Evolutionary conservation across 2,329 filamentous ascomycete species (phyloP), one percentile per base, ranked within the genome.

Genomic region (Purpureocillium takamizusanense): DNA sequence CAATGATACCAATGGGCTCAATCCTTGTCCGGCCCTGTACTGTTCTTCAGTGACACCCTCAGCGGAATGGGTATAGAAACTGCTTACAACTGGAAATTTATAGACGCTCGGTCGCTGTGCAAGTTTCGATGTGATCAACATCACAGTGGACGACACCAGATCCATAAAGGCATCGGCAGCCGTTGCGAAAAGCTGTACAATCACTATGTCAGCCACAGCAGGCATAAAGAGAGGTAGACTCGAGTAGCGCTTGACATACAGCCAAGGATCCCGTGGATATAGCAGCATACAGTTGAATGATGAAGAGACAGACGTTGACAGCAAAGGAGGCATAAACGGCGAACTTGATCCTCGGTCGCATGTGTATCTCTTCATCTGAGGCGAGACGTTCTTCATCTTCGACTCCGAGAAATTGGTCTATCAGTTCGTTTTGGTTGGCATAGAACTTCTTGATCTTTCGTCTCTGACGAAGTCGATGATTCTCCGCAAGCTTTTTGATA

Each of bases 121-220:
- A 57, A 81, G 55, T 18, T 66, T 68, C 4, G 74, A 76, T 1
- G 76, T 81, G 42, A 73, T 59, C 43, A 78, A 67, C 67, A 81
- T 78, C 35, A 81, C 75, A 31, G 71, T 66, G 1, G 77, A 81
- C 25, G 74, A 80, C 10, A 81, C 72, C 29, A 81, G 68, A 50
- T 81, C 76, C 70, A 81, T 74, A 54, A 78, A 78, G 5, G 76
- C 76, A 59, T 81, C 77, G 33, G 78, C 76, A 18, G 78, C 72
- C n/a, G 76, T 81, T 13, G 76, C 76, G 44, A 81, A 78, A 15
- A 81, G 65, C 56, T 35, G 18, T 4, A 23, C n/a, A 15, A 25
- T n/a, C 30, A 25, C 6, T 10, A 25, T 10, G 21, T 25, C n/a
- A n/a, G 21, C 21, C 5, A 5, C 21, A 25, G 10, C 21, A 25